phyloP scores from a whole-genome alignment of 352 stramenopile species.

The Globisporangium spiculum region DNA sequence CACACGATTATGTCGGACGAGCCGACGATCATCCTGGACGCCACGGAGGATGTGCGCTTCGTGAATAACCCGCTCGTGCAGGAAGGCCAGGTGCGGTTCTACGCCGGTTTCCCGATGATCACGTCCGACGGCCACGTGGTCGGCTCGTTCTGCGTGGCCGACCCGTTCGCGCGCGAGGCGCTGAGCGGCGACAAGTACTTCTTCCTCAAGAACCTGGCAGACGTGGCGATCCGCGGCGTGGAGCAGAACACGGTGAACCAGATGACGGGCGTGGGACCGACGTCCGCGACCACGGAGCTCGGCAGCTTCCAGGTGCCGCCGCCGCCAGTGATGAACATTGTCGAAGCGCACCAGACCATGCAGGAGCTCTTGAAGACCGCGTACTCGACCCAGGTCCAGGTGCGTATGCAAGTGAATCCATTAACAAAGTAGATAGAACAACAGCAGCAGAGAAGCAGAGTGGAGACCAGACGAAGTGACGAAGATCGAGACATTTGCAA shows the following conservation, averaged over 20 bases:
- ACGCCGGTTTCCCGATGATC: conserved; percentile 74
- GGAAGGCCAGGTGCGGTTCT: conserved; percentile 81
- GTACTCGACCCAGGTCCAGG: conserved; percentile 80
- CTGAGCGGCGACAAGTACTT: conserved; percentile 76
- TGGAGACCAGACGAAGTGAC: background rate
- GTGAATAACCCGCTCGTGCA: conserved; percentile 72
- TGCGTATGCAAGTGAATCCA: conserved; percentile 79
- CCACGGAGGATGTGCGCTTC: conserved; percentile 74
- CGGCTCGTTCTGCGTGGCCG: conserved; percentile 73
- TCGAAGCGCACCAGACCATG: conserved; percentile 72
- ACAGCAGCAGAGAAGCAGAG: background rate
- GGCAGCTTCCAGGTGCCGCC: conserved; percentile 35
- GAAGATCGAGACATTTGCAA: background rate
- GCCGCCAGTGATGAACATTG: conserved; percentile 59
- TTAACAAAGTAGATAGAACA: conserved; percentile 25
- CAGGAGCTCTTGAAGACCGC: conserved; percentile 80
- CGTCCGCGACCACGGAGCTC: conserved; percentile 17
- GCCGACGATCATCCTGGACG: conserved; percentile 80
- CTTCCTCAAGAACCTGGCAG: conserved; percentile 82
- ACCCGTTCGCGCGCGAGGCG: conserved; percentile 72
- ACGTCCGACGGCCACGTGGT: conserved; percentile 64
- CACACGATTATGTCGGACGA: conserved; percentile 79
- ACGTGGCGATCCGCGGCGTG: conserved; percentile 70
- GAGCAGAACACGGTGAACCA: conserved; percentile 77
- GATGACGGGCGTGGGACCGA: conserved; percentile 15